These are phyloP conservation scores for Phylloporus sp. DNA, from an alignment of 768 basidiomycete species.

Conservation along the genomic window DNA sequence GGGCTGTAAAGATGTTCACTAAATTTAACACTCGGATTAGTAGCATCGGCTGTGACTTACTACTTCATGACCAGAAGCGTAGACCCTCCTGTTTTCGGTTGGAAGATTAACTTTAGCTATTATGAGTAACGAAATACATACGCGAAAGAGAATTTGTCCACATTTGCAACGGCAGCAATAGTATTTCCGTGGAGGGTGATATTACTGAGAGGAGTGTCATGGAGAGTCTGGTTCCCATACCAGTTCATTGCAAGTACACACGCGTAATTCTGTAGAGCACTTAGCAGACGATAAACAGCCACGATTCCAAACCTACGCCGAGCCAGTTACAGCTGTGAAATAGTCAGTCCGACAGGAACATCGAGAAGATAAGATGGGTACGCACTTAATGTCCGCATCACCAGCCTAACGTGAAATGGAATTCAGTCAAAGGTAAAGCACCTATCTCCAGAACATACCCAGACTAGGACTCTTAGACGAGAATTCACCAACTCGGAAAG, in stretches of 20 bases:
- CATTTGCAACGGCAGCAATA: conserved; percentile 61
- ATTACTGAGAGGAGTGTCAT: conserved; percentile 42
- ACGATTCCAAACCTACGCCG: conserved; percentile 29
- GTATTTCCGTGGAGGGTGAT: conserved; percentile 53
- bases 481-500: conserved; percentile 36
- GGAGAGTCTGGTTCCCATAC: conserved; percentile 41
- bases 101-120: background rate
- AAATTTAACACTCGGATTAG: background rate
- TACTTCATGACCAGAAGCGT: conserved; percentile 58
- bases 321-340: conserved; percentile 20
- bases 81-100: conserved; percentile 44
- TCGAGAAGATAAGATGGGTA: background rate
- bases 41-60: conserved; percentile 34
- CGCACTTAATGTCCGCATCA: conserved; percentile 29
- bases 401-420: conserved; percentile 19
- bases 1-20: conserved; percentile 35
- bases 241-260: conserved; percentile 44
- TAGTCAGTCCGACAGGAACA: conserved; percentile 1
- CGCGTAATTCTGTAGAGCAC: conserved; percentile 29
- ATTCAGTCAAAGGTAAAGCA: background rate
- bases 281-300: background rate
- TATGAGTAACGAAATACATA: conserved; percentile 29
- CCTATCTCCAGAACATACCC: conserved; percentile 25
- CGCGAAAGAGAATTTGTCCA: conserved; percentile 68
- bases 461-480: conserved; percentile 37